Base-by-base conservation (phyloP, 73 alveolate species). In the Halteria grandinella region DNA sequence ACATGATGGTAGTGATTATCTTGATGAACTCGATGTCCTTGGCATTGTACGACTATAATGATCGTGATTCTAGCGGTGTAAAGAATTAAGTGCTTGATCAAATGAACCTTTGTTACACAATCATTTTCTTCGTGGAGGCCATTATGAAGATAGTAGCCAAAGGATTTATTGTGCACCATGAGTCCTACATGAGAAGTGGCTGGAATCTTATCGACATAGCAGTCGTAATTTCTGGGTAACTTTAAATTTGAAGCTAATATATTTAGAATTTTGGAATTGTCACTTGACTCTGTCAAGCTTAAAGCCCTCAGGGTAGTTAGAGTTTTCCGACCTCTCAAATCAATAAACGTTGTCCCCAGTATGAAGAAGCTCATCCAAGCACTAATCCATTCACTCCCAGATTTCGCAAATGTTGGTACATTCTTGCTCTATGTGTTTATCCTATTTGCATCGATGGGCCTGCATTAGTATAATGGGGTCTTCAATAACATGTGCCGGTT, bases 131-230 rank as follows among this genome's bases (percentile, higher is more conserved):
- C n/a, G 48, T 71, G 5, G 96, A 89, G 69, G 85, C 81, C 29
- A 36, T 45, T 6, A 20, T 89, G 3, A 89, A 86, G 58, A 69
- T 89, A n/a, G 21, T 86, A 14, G 93, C 89, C 0, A 49, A 60
- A 80, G 96, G 96, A 21, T 51, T 89, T 17, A 55, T 79, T 17
- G 34, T 85, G 28, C 76, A 77, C 24, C 20, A 31, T 20, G 28
- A 47, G 15, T 34, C 93, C 0, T 89, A 89, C 60, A 33, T 86
- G 5, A 69, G 96, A 59, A 94, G 79, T 48, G 70, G 75, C 8
- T 89, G 96, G 96, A 89, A 89, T 51, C 47, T 86, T 4, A 41
- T 89, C 24, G 96, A 86, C 51, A 83, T 86, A 73, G 39, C 62
- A 23, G 76, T 86, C 4, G 82, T 86, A 0, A 58, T 76, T n/a